Base-by-base conservation (phyloP, 2,329 filamentous ascomycete genomes). In the Monilinia polystroma region DNA sequence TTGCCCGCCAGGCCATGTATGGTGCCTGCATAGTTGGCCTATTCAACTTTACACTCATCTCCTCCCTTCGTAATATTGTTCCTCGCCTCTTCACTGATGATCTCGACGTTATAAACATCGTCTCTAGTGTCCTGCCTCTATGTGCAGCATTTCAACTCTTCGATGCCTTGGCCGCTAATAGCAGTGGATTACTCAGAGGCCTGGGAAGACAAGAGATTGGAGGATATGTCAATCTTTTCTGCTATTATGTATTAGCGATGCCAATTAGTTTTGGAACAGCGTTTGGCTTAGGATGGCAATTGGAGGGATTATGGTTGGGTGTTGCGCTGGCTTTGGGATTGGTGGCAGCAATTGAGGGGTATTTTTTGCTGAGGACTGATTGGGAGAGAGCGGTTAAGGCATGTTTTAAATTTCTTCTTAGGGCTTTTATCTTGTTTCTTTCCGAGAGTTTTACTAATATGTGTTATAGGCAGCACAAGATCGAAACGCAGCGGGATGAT, bases 81-180 rank as follows among this genome's bases (percentile, higher is more conserved):
- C 91, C 93, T 0, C 81, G 85, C 52, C 85, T 97, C 8, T 93
- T 94, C 77, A 93, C 90, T n/a, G 81, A 85, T 8, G 91, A 94
- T 71, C 75, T 81, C 7, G 87, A 88, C 56, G 91, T 94, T 63
- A 85, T 91, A 68, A 80, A 79, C 26, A 80, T 92, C 45, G 89
- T 92, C 26, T 85, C 91, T 0, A 77, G 79, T 3, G 86, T 92
- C 3, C 83, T 97, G 47, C 93, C 93, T 0, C 80, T 97, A 3
- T 92, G 91, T 68, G 93, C 93, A 0, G 84, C 92, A 1, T 96
- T 97, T 83, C 93, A 98, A 77, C 84, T 97, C 32, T 93, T 96
- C 73, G 94, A 99, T 77, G 88, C 90, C 1, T 77, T 96, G 23
- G 87, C 91, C 0, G 86, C 90, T 3, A 89, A 89, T 51, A 92